Percentiles rank a stretch among this genome's conserved stretches.
phyloP scores from a whole-genome alignment of 768 basidiomycete species.

The Strobilomyces echinocephalus region DNA sequence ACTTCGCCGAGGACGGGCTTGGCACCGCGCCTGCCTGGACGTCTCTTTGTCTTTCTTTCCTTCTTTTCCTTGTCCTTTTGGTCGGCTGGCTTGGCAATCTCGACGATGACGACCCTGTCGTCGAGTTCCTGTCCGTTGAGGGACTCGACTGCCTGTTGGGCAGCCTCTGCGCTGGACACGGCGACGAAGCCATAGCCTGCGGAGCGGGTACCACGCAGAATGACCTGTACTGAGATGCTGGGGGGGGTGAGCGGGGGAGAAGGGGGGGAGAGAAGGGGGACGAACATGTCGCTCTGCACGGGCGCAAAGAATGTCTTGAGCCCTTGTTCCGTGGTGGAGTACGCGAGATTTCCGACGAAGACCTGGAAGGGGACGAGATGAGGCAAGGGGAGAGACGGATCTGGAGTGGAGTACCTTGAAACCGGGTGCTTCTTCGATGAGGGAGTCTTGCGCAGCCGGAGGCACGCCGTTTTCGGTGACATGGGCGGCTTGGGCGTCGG shows the following conservation, averaged over 20 bases:
- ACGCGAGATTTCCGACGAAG: slow-evolving; percentile 95
- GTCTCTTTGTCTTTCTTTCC: slow-evolving; percentile 74
- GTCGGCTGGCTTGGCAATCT: slow-evolving; percentile 88
- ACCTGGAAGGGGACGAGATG: slow-evolving; percentile 45
- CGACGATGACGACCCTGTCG: slow-evolving; percentile 82
- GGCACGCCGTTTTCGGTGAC: slow-evolving; percentile 80
- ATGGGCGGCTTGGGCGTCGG: slow-evolving; percentile 85
- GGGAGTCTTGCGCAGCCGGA: slow-evolving; percentile 66
- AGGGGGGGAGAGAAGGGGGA: slow-evolving; percentile 18
- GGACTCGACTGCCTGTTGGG: slow-evolving; percentile 77
- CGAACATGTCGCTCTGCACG: slow-evolving; percentile 83
- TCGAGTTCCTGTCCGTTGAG: slow-evolving; percentile 89
- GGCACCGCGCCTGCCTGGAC: slow-evolving; percentile 79
- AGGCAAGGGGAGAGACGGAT: slow-evolving; percentile 17
- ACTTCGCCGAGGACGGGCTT: slow-evolving; percentile 87
- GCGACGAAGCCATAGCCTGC: slow-evolving; percentile 94
- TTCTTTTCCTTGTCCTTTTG: slow-evolving; percentile 78
- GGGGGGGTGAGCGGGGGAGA: slow-evolving; percentile 11
- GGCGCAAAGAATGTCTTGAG: slow-evolving; percentile 92
- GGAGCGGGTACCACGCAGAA: slow-evolving; percentile 78
- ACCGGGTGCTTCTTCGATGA: slow-evolving; percentile 66
- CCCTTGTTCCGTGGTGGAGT: slow-evolving; percentile 90
- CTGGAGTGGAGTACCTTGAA: slow-evolving; percentile 57
- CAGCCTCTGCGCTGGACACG: slow-evolving; percentile 73
- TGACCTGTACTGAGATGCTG: slow-evolving; percentile 81